A percentile compares a stretch with the other conserved stretches of the same genome.
Conservation (phyloP, 2,329 filamentous ascomycete species). For the Colletotrichum musicola region DNA sequence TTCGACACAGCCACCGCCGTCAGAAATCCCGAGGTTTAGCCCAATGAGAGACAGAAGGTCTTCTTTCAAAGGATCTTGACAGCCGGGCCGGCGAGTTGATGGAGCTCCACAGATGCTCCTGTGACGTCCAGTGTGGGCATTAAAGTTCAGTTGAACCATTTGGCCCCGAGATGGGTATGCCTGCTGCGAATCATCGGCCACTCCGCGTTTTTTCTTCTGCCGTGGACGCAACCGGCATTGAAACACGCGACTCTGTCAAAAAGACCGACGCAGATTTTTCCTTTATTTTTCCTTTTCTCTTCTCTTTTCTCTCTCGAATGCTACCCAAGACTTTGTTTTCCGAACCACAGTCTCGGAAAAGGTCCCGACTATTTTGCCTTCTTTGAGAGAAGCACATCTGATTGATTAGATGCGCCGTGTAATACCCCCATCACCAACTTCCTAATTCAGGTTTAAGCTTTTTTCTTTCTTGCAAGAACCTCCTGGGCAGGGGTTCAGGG, state of each 20-base stretch:
- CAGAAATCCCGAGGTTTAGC: too few relatives aligned
- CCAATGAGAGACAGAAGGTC: too few relatives aligned
- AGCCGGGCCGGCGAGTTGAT: background rate
- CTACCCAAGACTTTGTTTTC: background rate
- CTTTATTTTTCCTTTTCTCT: background rate
- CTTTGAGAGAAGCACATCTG: background rate
- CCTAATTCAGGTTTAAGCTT: background rate
- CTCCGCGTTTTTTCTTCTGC: slow-evolving; percentile 9
- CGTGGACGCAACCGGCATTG: too few relatives aligned
- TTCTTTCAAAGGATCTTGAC: background rate
- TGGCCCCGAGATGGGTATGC: slow-evolving; percentile 19
- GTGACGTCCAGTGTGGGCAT: slow-evolving; percentile 22
- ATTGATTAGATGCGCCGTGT: background rate
- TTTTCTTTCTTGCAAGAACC: background rate
- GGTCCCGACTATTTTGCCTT: background rate
- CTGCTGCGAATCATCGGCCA: slow-evolving; percentile 10
- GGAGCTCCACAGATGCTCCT: slow-evolving; percentile 9
- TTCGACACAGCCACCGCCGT: too few relatives aligned
- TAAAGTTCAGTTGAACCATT: slow-evolving; percentile 1
- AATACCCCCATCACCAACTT: background rate
- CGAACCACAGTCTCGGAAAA: background rate
- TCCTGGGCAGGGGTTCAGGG: too few relatives aligned
- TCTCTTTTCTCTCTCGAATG: background rate
- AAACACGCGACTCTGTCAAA: background rate
- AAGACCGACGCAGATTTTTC: background rate